These are phyloP conservation scores for Pulicaria dysenterica DNA, from an alignment of 129 eudicot genomes.

Conservation along the genomic window DNA sequence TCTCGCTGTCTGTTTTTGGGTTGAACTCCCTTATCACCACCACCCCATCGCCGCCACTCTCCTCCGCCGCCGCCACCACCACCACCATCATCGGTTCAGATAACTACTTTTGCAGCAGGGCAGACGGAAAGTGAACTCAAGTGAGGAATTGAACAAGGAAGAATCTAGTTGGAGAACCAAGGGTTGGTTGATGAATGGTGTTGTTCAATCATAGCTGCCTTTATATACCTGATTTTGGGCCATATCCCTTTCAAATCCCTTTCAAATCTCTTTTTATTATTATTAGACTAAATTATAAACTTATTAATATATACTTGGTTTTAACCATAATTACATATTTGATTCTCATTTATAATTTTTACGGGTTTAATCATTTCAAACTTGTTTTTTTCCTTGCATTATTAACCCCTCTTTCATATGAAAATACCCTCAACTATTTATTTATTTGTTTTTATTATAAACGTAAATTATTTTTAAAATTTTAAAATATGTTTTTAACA, in stretches of 20 bases:
- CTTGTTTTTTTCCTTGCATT: too few relatives aligned
- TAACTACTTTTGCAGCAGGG: background rate
- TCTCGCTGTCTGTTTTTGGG: slow-evolving; percentile 45
- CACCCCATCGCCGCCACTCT: slow-evolving; percentile 14
- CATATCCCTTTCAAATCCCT: slow-evolving; percentile 18
- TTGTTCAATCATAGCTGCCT: slow-evolving; percentile 26
- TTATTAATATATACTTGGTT: too few relatives aligned
- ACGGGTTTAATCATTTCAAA: too few relatives aligned
- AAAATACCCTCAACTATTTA: too few relatives aligned
- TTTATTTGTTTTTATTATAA: too few relatives aligned
- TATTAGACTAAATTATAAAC: background rate
- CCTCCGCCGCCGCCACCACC: slow-evolving; percentile 44
- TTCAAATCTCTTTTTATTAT: background rate
- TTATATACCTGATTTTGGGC: slow-evolving; percentile 60
- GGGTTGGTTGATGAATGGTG: slow-evolving; percentile 31
- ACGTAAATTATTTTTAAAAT: too few relatives aligned
- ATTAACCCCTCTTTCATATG: too few relatives aligned
- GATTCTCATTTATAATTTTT: too few relatives aligned
- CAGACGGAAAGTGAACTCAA: background rate
- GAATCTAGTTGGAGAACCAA: slow-evolving; percentile 16
- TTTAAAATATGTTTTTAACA: too few relatives aligned
- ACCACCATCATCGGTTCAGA: slow-evolving; percentile 31
- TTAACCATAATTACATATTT: too few relatives aligned
- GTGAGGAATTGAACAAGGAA: background rate
- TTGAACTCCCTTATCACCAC: slow-evolving; percentile 61